Conservation (phyloP, 176 grass and related monocot genomes). For the Puya raimondii region DNA sequence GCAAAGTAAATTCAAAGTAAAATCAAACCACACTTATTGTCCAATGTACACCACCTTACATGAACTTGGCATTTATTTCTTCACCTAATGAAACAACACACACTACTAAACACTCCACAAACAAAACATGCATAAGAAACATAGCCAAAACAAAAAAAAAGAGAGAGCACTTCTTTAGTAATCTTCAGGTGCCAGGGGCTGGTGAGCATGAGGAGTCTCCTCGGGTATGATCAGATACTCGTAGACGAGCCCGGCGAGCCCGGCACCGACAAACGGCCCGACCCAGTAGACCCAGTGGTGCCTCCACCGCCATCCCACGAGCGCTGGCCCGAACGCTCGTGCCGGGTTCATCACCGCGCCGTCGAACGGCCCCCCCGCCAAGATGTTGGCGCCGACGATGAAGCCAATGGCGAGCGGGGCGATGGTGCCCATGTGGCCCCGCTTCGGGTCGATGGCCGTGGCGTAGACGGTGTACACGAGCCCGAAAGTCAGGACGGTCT, state of each 20-base stretch:
- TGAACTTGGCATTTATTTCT: too few species aligned
- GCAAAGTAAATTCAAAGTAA: too few species aligned
- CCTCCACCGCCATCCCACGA: conserved; percentile 77
- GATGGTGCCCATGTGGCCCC: conserved; percentile 56
- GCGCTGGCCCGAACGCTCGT: conserved; percentile 63
- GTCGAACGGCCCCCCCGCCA: conserved; percentile 68
- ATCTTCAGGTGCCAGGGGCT: conserved; percentile 83
- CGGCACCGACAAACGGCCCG: conserved; percentile 63
- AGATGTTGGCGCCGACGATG: conserved; percentile 78
- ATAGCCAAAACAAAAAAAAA: too few species aligned
- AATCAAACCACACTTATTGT: too few species aligned
- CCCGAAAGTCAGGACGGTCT: conserved; percentile 76
- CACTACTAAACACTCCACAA: too few species aligned
- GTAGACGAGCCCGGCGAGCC: conserved; percentile 52
- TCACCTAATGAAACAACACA: too few species aligned
- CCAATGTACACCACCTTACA: too few species aligned
- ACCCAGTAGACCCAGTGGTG: conserved; percentile 97
- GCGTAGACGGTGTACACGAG: conserved; percentile 88
- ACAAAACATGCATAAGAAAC: too few species aligned
- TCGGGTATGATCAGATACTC: conserved; percentile 71
- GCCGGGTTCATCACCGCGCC: conserved; percentile 91
- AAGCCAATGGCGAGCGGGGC: conserved; percentile 75
- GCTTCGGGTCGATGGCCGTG: conserved; percentile 76
- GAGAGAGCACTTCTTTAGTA: conserved; percentile 24
- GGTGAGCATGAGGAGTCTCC: conserved; percentile 35